Base-by-base conservation (phyloP, 352 stramenopile species). In the Saprolegnia diclina region DNA sequence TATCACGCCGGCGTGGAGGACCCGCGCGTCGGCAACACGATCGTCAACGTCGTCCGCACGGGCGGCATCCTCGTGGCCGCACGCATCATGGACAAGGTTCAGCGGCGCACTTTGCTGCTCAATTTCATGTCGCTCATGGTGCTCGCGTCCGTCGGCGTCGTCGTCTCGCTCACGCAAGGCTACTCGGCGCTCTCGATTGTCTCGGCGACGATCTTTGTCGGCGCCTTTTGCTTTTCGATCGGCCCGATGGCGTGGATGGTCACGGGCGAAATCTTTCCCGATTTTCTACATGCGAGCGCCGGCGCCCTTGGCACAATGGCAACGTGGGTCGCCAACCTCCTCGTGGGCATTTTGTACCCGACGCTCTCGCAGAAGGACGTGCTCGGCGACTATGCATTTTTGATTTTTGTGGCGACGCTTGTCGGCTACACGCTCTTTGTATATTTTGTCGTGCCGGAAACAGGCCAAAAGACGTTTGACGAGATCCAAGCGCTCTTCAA, bases 91-190 rank as follows among this genome's bases (percentile, higher is more conserved):
- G 76, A 67, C 56, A 74, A 72, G 37, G 88, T 82, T 29, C 75
- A 77, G 19, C 82, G 81, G 67, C 80, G 80, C 53, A 79, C 52
- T 26, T 81, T 91, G 75, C 74, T 89, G 5, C 63, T 89, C n/a
- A 54, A 46, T 24, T 79, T 79, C 1, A 64, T 81, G 24, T 88
- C 81, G 64, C 65, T 78, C 13, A 74, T 76, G 19, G 85, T 83
- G 52, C 79, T 92, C 32, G 82, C 77, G 32, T 80, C 77, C 6
- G 87, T 88, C 56, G 83, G 79, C 64, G 76, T 85, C 66, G 86
- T 24, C 77, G 72, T 32, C 61, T 87, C 38, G 13, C 50, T 68
- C 24, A 19, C n/a, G 29, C 24, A 59, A 14, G 5, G 21, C 11
- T 26, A 9, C 11, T n/a, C 64, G 21, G 35, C 53, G 14, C 42